Evolutionary conservation across 306 rosid species (phyloP).

Genomic region (Arachis hypogaea): DNA sequence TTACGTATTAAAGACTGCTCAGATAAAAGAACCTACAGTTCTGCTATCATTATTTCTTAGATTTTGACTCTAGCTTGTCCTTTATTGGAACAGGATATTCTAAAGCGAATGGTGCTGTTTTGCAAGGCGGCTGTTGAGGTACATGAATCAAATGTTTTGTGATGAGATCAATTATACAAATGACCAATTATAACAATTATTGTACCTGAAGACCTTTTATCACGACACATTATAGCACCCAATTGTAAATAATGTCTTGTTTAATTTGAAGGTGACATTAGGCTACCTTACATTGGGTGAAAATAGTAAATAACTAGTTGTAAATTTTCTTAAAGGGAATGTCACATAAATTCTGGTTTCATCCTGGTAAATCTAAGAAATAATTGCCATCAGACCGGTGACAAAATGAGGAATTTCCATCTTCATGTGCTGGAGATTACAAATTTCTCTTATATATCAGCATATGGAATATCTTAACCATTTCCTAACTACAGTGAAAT

Average conservation of each 20-base stretch:
- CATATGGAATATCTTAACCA: background rate
- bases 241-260: constrained; percentile 17
- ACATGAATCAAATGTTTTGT: constrained; percentile 37
- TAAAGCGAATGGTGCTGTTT: constrained; percentile 85
- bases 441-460: constrained; percentile 12
- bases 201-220: constrained; percentile 7
- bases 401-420: constrained; percentile 2
- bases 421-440: constrained; percentile 33
- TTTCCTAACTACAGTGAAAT: constrained; percentile 5
- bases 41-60: constrained; percentile 36
- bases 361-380: background rate
- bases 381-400: constrained; percentile 1
- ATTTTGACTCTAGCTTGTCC: constrained; percentile 35
- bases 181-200: background rate
- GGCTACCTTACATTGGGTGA: background rate
- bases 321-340: constrained; percentile 14
- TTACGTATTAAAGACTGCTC: constrained; percentile 6
- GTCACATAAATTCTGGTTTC: background rate
- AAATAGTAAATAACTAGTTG: constrained; percentile 9
- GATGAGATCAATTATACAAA: constrained; percentile 19
- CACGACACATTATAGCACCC: background rate
- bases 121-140: constrained; percentile 98
- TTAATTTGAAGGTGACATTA: constrained; percentile 26
- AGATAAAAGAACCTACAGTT: constrained; percentile 19
- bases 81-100: constrained; percentile 77